Evolutionary conservation across 2,329 filamentous ascomycete genomes (phyloP).

Genomic region (Talaromyces albobiverticillius): DNA sequence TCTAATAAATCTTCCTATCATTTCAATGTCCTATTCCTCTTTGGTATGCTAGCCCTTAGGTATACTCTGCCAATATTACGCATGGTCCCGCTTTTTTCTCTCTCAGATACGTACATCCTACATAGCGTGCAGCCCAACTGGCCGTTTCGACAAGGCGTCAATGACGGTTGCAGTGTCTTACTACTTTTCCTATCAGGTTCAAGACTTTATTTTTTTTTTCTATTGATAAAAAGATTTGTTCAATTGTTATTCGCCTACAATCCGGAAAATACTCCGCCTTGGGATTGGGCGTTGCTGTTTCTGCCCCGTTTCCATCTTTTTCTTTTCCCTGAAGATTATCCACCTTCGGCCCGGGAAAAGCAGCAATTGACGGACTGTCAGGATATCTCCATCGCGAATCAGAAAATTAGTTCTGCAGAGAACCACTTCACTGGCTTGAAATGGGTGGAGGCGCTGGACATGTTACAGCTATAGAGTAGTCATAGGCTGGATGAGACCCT

Average conservation of each 20-base stretch:
- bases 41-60: constrained; percentile 26
- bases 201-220: not conserved
- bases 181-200: constrained; percentile 2
- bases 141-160: constrained; percentile 9
- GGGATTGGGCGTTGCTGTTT: constrained; percentile 2
- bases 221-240: not conserved
- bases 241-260: not conserved
- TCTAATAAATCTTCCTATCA: constrained; percentile 12
- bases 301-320: not conserved
- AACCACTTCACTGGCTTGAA: constrained; percentile 13
- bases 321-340: constrained; percentile 6
- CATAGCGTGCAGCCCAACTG: constrained; percentile 9
- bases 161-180: not conserved
- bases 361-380: not conserved
- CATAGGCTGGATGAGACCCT: constrained; percentile 2
- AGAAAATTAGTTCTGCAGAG: constrained; percentile 6
- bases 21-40: constrained; percentile 23
- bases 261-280: constrained; percentile 5
- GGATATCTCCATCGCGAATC: constrained; percentile 7
- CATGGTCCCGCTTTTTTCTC: not conserved
- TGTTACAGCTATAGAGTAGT: not conserved
- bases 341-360: not conserved
- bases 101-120: not conserved
- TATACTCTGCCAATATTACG: constrained; percentile 1
- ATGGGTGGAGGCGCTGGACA: not conserved